Percentiles rank a stretch among this genome's conserved stretches.
phyloP scores from a whole-genome alignment of 257 asterid genomes.

The Solanum chiquidenum region DNA sequence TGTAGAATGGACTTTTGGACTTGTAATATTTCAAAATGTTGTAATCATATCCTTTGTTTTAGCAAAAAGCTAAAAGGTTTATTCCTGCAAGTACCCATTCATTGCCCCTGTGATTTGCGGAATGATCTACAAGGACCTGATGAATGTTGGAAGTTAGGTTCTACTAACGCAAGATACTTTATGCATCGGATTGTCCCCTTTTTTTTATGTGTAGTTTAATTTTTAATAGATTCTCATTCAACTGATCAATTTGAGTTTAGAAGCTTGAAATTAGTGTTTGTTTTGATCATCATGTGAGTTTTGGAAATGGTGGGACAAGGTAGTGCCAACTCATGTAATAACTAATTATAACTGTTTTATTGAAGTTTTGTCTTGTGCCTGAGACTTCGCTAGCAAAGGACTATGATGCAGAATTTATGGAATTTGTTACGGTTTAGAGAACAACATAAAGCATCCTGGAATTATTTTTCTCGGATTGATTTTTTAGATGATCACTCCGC shows the following conservation, averaged over 20 bases:
- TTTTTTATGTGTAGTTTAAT: neutral
- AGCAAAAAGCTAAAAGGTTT: neutral
- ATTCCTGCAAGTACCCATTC: neutral
- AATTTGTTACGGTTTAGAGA: neutral
- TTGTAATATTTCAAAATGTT: neutral
- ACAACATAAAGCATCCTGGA: neutral
- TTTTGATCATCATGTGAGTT: neutral
- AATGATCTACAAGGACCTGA: neutral
- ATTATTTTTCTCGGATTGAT: neutral
- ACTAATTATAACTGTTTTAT: neutral
- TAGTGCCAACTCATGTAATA: neutral
- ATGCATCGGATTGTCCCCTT: neutral
- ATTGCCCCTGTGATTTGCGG: neutral
- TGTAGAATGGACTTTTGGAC: neutral
- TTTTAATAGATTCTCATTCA: neutral
- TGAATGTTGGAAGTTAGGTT: neutral
- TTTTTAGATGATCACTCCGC: neutral
- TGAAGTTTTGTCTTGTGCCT: neutral
- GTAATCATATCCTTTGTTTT: neutral
- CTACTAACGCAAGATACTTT: neutral
- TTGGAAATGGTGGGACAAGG: neutral
- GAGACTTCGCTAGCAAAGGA: constrained; percentile 16
- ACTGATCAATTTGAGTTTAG: neutral
- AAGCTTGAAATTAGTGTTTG: neutral
- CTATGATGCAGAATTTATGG: constrained; percentile 29